Evolutionary conservation across 257 asterid genomes (phyloP), one percentile per base, ranked within the genome.

Genomic region (Anisodus tanguticus): DNA sequence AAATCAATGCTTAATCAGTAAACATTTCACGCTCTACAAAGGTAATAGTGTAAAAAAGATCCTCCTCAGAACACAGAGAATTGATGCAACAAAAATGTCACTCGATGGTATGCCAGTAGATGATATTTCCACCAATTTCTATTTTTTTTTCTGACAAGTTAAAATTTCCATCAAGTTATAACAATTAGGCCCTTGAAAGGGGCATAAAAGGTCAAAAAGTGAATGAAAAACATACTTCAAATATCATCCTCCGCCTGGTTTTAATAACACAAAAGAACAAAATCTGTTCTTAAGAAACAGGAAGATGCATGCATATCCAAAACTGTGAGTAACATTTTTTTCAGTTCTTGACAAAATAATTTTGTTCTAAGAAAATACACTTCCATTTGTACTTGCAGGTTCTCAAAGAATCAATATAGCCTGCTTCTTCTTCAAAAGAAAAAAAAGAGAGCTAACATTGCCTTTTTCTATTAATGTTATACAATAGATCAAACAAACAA

Each of bases 1-100:
- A 88, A 89, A 37, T 54, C 77, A 41, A 69, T 80, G 37, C 77
- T 49, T 69, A 66, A 70, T 43, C 51, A 85, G 31, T 57, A 84
- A 39, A 59, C 74, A 35, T 41, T 63, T 64, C 12, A 16, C n/a
- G 10, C 47, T 12, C 13, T 12, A 47, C 63, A 76, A 51, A 49
- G 11, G 63, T 49, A 15, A 19, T 22, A 76, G 63, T 49, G 47
- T 26, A 51, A 12, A 12, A 76, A 51, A 51, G 41, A 76, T 76
- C 63, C n/a, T 12, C 81, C 3, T 51, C 63, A 26, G 80, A 76
- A 76, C 47, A 76, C 63, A 51, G 47, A 51, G 63, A 76, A 51
- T 26, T 76, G 81, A 76, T 26, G 63, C 81, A 51, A 72, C 26
- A 66, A 82, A 67, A 51, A 41, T 11, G 63, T 22, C 81, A 49